Evolutionary conservation across 257 asterid species (phyloP), one percentile per base, ranked within the genome.

Genomic region (Prunella vulgaris): DNA sequence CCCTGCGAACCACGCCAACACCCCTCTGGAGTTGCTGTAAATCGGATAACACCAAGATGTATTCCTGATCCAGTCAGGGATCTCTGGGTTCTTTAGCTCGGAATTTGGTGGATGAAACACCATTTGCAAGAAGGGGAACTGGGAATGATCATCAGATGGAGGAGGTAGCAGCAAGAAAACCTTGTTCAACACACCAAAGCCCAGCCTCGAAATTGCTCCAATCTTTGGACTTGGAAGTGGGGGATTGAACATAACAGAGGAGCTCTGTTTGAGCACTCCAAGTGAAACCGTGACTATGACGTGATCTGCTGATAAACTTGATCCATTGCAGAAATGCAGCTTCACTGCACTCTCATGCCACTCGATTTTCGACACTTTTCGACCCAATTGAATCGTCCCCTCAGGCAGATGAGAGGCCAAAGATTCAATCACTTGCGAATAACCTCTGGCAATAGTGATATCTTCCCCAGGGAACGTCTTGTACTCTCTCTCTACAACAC

Each of bases 201-300:
- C 98, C 6, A 92, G 92, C 73, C 82, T 83, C 4, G 92, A 69
- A 72, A 92, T 92, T 5, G 98, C 96, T 13, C 66, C 37, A 0
- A 60, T 65, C 63, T 92, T 92, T 13, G 46, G 77, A 62, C 32
- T 27, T 15, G 98, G 98, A 4, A 89, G 83, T 2, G 87, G 84
- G 3, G 98, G 96, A 18, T 66, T 68, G 80, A 92, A 92, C 72
- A 92, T 3, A 7, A 60, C 44, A 0, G 44, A 3, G 3, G 51
- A 58, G 22, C 76, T 92, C 25, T 76, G 76, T 46, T 92, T 92
- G 2, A 89, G 85, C 15, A 89, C 96, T 0, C 97, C 97, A 0
- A 89, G 88, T 5, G 97, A 89, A 52, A 89, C 97, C 0, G 97
- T 92, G 5, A 89, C 72, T 14, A 92, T 84, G 0, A 92, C 96